Evolutionary conservation across 2,329 filamentous ascomycete species (phyloP).

Genomic region (Aureobasidium musti): DNA sequence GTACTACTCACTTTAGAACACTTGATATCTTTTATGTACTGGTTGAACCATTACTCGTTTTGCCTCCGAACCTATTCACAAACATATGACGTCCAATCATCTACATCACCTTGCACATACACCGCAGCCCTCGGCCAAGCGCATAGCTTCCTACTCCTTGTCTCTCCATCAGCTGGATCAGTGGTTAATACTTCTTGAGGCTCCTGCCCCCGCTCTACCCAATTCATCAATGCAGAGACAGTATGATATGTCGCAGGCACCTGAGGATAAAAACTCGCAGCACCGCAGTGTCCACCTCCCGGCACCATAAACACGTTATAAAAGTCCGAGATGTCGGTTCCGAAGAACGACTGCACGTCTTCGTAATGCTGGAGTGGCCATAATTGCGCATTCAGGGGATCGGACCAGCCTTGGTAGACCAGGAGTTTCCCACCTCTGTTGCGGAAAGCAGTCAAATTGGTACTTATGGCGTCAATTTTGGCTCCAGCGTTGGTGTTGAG

Average conservation of each 20-base stretch:
- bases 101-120: too few species aligned
- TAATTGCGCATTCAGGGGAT: conserved; percentile 42
- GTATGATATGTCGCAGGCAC: conserved; percentile 42
- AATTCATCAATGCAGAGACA: conserved; percentile 40
- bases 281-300: conserved; percentile 45
- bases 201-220: conserved; percentile 42
- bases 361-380: conserved; percentile 45
- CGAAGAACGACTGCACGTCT: conserved; percentile 37
- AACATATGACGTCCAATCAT: too few species aligned
- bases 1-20: too few species aligned
- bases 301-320: conserved; percentile 46
- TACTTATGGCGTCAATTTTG: conserved; percentile 45
- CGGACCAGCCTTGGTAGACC: conserved; percentile 46
- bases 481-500: conserved; percentile 41
- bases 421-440: conserved; percentile 44
- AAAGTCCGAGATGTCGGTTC: conserved; percentile 39
- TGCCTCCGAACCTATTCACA: too few species aligned
- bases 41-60: too few species aligned
- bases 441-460: conserved; percentile 40
- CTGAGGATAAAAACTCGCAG: conserved; percentile 39
- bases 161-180: conserved; percentile 38
- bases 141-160: conserved; percentile 37
- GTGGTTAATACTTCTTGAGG: conserved; percentile 40
- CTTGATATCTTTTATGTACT: too few species aligned
- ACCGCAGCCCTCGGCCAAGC: too few species aligned